Evolutionary conservation across 192 early-diverging fungal genomes (phyloP), one percentile per base, ranked within the genome.

Genomic region (Paraglomus occultum): DNA sequence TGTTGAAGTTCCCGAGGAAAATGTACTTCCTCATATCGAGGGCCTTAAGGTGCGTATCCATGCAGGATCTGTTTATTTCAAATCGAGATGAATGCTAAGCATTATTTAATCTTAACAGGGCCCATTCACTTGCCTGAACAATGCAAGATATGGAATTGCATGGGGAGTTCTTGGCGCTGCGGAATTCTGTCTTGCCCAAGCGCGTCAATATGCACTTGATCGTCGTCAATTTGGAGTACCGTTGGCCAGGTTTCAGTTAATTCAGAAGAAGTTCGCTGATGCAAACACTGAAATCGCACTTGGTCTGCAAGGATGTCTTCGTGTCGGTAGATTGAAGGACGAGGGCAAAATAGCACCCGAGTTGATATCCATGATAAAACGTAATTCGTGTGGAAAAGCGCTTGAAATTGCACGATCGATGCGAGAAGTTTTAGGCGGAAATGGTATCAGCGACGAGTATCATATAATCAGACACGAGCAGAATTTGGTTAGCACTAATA

Each of bases 81-180:
- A 31, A 31, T 3, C 3, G 3, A 31, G 31, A 31, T 31, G 31
- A 1, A 31, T 18, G 20, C 6, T 20, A 49, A 14, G 20, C 5
- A 47, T 38, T 61, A 62, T n/a, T 11, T 45, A 44, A 31, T 67
- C 11, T 11, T 31, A 31, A 22, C 39, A 70, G 67, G 96, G 96
- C 23, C 95, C 96, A 6, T 99, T 99, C 71, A 94, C 94, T 54
- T 99, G 95, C 74, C 83, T 99, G 5, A 99, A 99, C 83, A 97
- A 97, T 76, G 96, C 96, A 14, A 88, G 96, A 8, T 96, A 88
- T 71, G 96, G 96, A 54, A 99, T 99, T 69, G 82, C 95, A 5
- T 99, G 96, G 96, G 96, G 96, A 69, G 91, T 92, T 6, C 76
- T 99, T 47, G 96, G 96, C 42, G 93, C 96, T 47, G 95, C 96